These are phyloP conservation scores for Takakia lepidozioides DNA, from an alignment of 225 moss, liverwort and hornwort genomes.

Conservation along the genomic window DNA sequence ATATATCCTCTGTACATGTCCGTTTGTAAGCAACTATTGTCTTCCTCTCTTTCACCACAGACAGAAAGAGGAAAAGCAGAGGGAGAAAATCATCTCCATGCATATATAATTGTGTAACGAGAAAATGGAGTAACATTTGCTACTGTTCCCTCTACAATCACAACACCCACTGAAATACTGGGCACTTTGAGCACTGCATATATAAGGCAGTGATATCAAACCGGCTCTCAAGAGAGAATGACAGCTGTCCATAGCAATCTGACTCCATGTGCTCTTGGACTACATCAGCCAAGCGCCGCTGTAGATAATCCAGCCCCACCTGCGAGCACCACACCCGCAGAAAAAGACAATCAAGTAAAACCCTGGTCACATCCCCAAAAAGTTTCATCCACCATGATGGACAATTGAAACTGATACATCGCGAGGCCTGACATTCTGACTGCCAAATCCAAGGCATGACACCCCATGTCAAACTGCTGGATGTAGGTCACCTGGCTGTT, in stretches of 20 bases:
- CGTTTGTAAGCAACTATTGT: too few relatives aligned
- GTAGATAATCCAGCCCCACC: constrained; percentile 74
- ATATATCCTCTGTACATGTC: too few relatives aligned
- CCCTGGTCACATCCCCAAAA: neutral
- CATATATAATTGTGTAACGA: too few relatives aligned
- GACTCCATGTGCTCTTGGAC: constrained; percentile 64
- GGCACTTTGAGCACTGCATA: constrained; percentile 78
- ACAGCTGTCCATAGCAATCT: constrained; percentile 57
- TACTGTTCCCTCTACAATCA: constrained; percentile 15
- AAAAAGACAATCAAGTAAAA: neutral
- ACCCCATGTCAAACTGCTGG: neutral
- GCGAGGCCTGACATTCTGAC: too few relatives aligned
- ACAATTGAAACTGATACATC: too few relatives aligned
- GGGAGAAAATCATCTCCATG: too few relatives aligned
- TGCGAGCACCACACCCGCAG: too few relatives aligned
- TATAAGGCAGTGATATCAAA: constrained; percentile 86
- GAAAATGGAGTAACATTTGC: too few relatives aligned
- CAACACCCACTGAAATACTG: constrained; percentile 74
- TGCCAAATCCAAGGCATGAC: neutral
- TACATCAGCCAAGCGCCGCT: constrained; percentile 69
- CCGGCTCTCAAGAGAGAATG: constrained; percentile 56
- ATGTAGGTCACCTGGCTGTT: too few relatives aligned
- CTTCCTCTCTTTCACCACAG: too few relatives aligned
- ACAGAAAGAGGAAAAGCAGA: too few relatives aligned
- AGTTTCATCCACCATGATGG: neutral